Evolutionary conservation across 768 basidiomycete genomes (phyloP).

Genomic region (Boletus sp.): DNA sequence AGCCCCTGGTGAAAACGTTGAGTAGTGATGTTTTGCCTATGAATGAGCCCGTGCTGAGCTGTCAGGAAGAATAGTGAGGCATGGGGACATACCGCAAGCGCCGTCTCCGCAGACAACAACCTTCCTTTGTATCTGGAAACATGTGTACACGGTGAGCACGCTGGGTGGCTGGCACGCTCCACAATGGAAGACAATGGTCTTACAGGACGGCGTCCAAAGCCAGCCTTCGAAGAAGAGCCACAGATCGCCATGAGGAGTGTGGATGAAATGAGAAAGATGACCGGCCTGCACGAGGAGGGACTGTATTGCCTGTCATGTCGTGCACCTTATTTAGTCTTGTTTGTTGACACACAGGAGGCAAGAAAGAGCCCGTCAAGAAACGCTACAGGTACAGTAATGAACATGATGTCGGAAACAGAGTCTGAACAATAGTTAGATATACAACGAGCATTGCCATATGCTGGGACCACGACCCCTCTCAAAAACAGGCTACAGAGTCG

Average conservation of each 20-base stretch:
- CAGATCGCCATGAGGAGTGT: slow-evolving; percentile 49
- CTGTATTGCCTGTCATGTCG: slow-evolving; percentile 3
- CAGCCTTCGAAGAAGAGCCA: slow-evolving; percentile 48
- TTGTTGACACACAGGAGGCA: slow-evolving; percentile 8
- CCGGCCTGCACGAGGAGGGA: background rate
- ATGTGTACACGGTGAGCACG: slow-evolving; percentile 14
- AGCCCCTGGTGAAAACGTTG: slow-evolving; percentile 87
- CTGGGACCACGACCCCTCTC: background rate
- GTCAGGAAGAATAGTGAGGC: slow-evolving; percentile 2
- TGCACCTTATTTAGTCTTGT: slow-evolving; percentile 21
- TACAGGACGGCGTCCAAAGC: slow-evolving; percentile 48
- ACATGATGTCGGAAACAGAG: too few relatives aligned
- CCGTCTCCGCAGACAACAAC: slow-evolving; percentile 96
- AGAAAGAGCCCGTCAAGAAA: slow-evolving; percentile 16
- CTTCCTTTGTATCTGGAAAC: slow-evolving; percentile 49
- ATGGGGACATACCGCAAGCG: slow-evolving; percentile 64
- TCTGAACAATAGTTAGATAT: slow-evolving; percentile 19
- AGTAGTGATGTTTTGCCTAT: slow-evolving; percentile 79
- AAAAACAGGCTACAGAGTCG: slow-evolving; percentile 7
- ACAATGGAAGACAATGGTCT: slow-evolving; percentile 2
- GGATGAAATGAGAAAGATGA: background rate
- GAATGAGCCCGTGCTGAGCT: slow-evolving; percentile 11
- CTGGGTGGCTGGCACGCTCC: slow-evolving; percentile 5
- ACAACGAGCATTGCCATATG: slow-evolving; percentile 8
- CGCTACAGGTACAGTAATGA: slow-evolving; percentile 12